A percentile compares a stretch with the other conserved stretches of the same genome.
Evolutionary conservation across 2,329 filamentous ascomycete species (phyloP).

Genomic region (Hypoxylon sp.): DNA sequence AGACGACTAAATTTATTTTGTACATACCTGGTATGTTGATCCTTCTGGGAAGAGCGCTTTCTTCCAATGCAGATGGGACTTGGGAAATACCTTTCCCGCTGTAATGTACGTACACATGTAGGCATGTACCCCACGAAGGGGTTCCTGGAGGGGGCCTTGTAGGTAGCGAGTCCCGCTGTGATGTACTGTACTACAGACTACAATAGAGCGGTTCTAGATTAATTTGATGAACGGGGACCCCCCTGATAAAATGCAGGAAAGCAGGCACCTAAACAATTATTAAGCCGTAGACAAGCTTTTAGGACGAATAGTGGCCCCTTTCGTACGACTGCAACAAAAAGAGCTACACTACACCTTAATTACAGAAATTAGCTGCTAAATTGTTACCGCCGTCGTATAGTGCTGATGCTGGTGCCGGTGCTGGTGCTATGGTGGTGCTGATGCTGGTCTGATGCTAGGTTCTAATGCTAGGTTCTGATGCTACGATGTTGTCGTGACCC

Average conservation of each 20-base stretch:
- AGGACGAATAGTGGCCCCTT: conserved; percentile 3
- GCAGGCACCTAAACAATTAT: conserved; percentile 10
- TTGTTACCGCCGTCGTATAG: conserved; percentile 19
- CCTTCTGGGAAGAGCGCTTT: conserved; percentile 11
- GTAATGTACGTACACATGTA: too few species aligned
- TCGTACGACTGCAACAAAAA: conserved; percentile 1
- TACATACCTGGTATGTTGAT: conserved; percentile 5
- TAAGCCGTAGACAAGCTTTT: conserved; percentile 9
- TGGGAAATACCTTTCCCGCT: conserved; percentile 25
- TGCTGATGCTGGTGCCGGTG: neutral
- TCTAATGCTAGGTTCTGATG: neutral
- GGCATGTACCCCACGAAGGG: conserved; percentile 37
- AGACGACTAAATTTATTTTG: conserved; percentile 39
- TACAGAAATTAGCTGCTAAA: conserved; percentile 16
- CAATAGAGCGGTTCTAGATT: conserved; percentile 33
- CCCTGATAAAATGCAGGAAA: neutral
- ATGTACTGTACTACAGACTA: conserved; percentile 21
- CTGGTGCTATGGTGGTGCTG: neutral
- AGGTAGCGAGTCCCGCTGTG: conserved; percentile 27
- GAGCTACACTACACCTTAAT: conserved; percentile 16
- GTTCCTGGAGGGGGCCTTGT: conserved; percentile 17
- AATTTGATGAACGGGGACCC: conserved; percentile 12
- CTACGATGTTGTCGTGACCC: conserved; percentile 18
- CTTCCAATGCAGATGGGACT: conserved; percentile 14
- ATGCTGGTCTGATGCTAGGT: too few species aligned